Base-by-base conservation (phyloP, 495 filamentous ascomycete genomes). In the Sabuloglossum arenarium region DNA sequence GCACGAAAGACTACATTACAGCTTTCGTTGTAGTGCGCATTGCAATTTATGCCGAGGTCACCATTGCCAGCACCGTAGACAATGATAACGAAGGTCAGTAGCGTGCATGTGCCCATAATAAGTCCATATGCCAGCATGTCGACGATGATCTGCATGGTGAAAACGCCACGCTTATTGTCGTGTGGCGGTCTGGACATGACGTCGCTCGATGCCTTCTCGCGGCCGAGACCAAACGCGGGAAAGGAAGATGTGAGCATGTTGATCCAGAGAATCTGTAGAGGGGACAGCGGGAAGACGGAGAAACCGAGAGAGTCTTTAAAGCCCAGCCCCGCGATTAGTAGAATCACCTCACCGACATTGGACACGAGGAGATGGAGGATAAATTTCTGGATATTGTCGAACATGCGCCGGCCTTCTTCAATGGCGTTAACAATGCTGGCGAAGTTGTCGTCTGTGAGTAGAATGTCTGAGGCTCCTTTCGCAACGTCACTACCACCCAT, bases 371-470 rank as follows among this genome's bases (percentile, higher is more conserved):
- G 65, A 60, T 87, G 83, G 62, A 87, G 71, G 27, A 87, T 71
- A 61, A 87, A 87, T 71, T 89, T 89, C 60, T 87, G 82, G 59
- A 87, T 86, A 61, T 87, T 87, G 60, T 83, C 81, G 63, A 86
- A 87, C 64, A 87, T 76, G 56, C 82, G 70, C 25, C 83, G 68
- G 1, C 83, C 83, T 64, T 87, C 82, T 54, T 79, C 76, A 58
- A 87, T 79, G 6, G 82, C 82, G 27, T 78, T 79, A 28, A 89
- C 79, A 46, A 87, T 91, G 1, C 77, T 82, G 14, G 84, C 85
- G 61, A 93, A 93, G 67, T 89, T 90, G 64, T 90, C 86, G 59
- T 87, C 83, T 0, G 80, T 78, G 28, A 93, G 71, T 12, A 93
- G 79, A 65, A 93, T 79, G 59, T 86, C 82, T 0, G 85, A 82